Percentiles rank a stretch among this genome's conserved stretches.
phyloP scores from a whole-genome alignment of 208 protist genomes.

The Trypanosoma cruzi region DNA sequence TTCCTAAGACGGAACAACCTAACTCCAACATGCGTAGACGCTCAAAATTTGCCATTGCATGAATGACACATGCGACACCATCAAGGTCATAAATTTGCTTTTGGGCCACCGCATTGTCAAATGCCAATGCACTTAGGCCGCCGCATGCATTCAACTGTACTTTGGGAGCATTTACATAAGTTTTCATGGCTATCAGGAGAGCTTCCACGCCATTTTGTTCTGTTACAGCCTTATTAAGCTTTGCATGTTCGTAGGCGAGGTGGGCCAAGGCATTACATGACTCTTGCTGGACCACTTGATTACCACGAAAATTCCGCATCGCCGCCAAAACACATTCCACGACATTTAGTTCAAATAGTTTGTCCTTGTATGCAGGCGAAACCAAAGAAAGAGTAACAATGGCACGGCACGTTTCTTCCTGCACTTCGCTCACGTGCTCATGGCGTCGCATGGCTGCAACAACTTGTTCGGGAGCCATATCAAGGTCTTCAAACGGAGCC shows the following conservation, averaged over 20 bases:
- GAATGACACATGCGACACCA: conserved; percentile 87
- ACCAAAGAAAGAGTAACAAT: conserved; percentile 89
- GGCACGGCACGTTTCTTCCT: conserved; percentile 91
- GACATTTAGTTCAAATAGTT: conserved; percentile 71
- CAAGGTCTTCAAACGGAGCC: conserved; percentile 52
- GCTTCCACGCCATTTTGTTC: conserved; percentile 72
- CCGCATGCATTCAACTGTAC: conserved; percentile 92
- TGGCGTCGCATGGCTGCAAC: conserved; percentile 83
- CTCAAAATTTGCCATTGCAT: conserved; percentile 89
- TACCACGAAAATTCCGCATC: conserved; percentile 73
- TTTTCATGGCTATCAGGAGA: conserved; percentile 79
- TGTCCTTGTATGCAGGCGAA: conserved; percentile 83
- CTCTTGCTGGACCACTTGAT: conserved; percentile 89
- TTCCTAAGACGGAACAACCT: conserved; percentile 91
- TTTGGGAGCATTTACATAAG: conserved; percentile 72
- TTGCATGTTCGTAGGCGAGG: conserved; percentile 87
- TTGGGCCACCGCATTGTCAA: conserved; percentile 91
- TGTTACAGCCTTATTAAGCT: conserved; percentile 83
- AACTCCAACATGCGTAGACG: conserved; percentile 90
- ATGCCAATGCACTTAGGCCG: conserved; percentile 90
- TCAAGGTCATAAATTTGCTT: conserved; percentile 90
- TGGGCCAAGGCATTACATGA: conserved; percentile 92
- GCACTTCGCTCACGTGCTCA: conserved; percentile 77
- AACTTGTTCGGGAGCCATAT: conserved; percentile 76
- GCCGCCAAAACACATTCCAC: conserved; percentile 75